Conservation (phyloP, 257 asterid species). For the Leptodermis oblonga region DNA sequence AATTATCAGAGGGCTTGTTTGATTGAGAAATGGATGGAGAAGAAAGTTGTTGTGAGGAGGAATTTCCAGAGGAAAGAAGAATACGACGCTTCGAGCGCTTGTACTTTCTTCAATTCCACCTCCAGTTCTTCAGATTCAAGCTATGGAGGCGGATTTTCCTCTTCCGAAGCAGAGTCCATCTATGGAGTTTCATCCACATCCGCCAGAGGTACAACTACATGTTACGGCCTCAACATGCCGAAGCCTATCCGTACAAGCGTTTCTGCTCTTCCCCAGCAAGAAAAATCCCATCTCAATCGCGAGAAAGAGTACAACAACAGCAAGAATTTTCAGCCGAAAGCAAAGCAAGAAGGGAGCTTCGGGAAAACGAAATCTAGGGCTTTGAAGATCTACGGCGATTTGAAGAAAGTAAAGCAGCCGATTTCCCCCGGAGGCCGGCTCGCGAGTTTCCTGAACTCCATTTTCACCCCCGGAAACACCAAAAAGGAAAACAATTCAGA, state of each 20-base stretch:
- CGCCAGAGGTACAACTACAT: conserved; percentile 14
- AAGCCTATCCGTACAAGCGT: conserved; percentile 59
- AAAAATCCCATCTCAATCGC: conserved; percentile 17
- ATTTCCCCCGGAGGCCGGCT: conserved; percentile 78
- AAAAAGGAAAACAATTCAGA: conserved; percentile 29
- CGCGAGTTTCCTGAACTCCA: conserved; percentile 68
- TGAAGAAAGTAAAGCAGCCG: conserved; percentile 88
- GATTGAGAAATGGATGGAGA: conserved; percentile 93
- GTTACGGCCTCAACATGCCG: conserved; percentile 43
- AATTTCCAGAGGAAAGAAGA: conserved; percentile 42
- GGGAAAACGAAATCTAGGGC: conserved; percentile 65
- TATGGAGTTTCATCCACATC: conserved; percentile 15
- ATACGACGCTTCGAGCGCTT: conserved; percentile 6
- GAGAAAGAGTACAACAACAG: conserved; percentile 13
- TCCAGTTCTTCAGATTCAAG: conserved; percentile 73
- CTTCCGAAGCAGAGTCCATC: conserved; percentile 51
- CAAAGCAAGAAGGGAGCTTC: conserved; percentile 52
- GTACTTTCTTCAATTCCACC: conserved; percentile 42
- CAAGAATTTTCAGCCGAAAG: conserved; percentile 22
- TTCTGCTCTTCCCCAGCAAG: conserved; percentile 17
- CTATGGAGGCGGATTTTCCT: conserved; percentile 47
- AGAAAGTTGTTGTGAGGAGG: conserved; percentile 43
- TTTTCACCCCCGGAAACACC: conserved; percentile 55
- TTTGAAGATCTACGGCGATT: conserved; percentile 65
- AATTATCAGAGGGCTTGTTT: conserved; percentile 56